Percentiles rank a stretch among this genome's conserved stretches.
Conservation (phyloP, 192 early-diverging fungal genomes). For the Linnemannia elongata region DNA sequence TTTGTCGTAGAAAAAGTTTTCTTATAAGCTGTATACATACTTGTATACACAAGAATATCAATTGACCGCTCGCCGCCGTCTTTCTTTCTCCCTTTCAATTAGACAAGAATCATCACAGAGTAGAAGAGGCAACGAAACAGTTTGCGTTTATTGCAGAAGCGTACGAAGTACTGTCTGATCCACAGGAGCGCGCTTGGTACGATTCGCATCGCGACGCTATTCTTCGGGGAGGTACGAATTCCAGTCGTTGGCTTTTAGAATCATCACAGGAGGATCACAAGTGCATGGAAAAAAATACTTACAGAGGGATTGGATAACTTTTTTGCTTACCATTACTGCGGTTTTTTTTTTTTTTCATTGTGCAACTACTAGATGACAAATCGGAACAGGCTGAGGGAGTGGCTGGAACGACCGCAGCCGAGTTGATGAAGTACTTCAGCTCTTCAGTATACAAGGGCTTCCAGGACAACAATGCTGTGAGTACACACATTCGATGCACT, state of each 20-base stretch:
- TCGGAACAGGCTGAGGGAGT: slow-evolving; percentile 60
- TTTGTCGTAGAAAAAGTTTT: slow-evolving; percentile 1
- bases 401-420: slow-evolving; percentile 70
- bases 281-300: background rate
- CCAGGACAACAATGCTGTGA: slow-evolving; percentile 71
- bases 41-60: background rate
- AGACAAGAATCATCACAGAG: slow-evolving; percentile 90
- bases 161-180: slow-evolving; percentile 93
- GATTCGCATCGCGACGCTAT: slow-evolving; percentile 95
- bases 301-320: background rate
- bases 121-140: slow-evolving; percentile 87
- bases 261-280: background rate
- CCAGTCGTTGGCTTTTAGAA: background rate
- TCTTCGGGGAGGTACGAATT: slow-evolving; percentile 78
- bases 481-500: background rate
- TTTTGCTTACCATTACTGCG: background rate
- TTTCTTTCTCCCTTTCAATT: slow-evolving; percentile 2
- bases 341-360: background rate
- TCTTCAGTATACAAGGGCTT: slow-evolving; percentile 79
- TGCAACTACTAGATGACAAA: slow-evolving; percentile 60
- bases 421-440: slow-evolving; percentile 88
- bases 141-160: slow-evolving; percentile 95
- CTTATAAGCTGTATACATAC: background rate
- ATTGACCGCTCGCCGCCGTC: background rate
- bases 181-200: slow-evolving; percentile 95